phyloP scores from a whole-genome alignment of 345 rosid genomes.

The Eucalyptus regnans region DNA sequence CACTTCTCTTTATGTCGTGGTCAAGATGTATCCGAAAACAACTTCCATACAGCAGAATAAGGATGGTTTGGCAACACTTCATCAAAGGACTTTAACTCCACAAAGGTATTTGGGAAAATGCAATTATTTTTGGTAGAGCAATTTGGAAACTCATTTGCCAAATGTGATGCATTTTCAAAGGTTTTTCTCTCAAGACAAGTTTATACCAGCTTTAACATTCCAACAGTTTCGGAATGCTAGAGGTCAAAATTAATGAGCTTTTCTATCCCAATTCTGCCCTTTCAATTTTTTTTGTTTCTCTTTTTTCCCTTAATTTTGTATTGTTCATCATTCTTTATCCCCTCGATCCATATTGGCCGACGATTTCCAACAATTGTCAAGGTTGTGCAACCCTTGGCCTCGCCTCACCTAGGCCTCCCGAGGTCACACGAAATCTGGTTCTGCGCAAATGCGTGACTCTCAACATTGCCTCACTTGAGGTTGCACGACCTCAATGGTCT shows the following conservation, averaged over 20 bases:
- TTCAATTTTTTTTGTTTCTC: not conserved
- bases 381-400: not conserved
- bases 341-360: not conserved
- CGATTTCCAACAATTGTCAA: not conserved
- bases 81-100: not conserved
- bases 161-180: not conserved
- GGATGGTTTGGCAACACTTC: not conserved
- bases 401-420: not conserved
- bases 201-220: not conserved
- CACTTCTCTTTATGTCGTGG: not conserved
- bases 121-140: not conserved
- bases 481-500: not conserved
- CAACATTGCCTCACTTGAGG: not conserved
- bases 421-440: not conserved
- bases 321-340: not conserved
- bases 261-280: not conserved
- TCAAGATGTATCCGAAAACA: not conserved
- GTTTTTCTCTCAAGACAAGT: not conserved
- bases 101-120: not conserved
- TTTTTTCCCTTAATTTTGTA: not conserved
- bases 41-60: not conserved
- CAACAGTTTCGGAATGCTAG: not conserved
- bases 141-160: not conserved
- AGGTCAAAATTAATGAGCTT: not conserved
- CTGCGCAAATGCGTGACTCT: rapidly evolving